Conservation (phyloP, 2,329 filamentous ascomycete species). For the Phaeosphaeria sp. region DNA sequence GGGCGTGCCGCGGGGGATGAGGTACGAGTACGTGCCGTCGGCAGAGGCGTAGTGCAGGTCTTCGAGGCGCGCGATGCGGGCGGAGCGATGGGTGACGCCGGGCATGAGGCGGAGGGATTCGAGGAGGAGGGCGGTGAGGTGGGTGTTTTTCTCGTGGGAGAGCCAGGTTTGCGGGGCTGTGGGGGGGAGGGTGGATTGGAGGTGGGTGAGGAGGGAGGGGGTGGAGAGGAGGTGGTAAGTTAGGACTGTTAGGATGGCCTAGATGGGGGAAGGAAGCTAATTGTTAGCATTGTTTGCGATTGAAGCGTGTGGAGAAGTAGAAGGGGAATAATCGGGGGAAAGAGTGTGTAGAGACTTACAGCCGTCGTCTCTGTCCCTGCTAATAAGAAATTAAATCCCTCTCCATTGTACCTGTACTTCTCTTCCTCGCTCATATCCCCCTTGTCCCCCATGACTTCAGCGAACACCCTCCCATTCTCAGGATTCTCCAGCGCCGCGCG, state of each 20-base stretch:
- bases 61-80: constrained; percentile 26
- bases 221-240: constrained; percentile 45
- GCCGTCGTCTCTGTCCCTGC: constrained; percentile 35
- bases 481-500: constrained; percentile 28
- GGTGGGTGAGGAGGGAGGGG: constrained; percentile 23
- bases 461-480: constrained; percentile 33
- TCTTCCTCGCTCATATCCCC: constrained; percentile 29
- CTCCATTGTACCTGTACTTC: constrained; percentile 29
- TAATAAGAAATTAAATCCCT: constrained; percentile 34
- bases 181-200: constrained; percentile 28
- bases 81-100: constrained; percentile 31
- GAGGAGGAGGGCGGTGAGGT: constrained; percentile 40
- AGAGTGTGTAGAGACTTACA: constrained; percentile 6
- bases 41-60: constrained; percentile 19
- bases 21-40: constrained; percentile 16
- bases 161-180: constrained; percentile 24
- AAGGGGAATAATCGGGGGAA: constrained; percentile 3
- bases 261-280: too few relatives aligned
- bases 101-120: constrained; percentile 47
- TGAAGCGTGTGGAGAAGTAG: background rate
- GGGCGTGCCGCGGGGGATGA: constrained; percentile 33
- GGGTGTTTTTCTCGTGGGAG: constrained; percentile 39
- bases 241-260: constrained; percentile 39
- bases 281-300: background rate
- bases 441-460: constrained; percentile 23